phyloP scores from a whole-genome alignment of 1,139 yeast species.

The Geotrichum klebahnii region DNA sequence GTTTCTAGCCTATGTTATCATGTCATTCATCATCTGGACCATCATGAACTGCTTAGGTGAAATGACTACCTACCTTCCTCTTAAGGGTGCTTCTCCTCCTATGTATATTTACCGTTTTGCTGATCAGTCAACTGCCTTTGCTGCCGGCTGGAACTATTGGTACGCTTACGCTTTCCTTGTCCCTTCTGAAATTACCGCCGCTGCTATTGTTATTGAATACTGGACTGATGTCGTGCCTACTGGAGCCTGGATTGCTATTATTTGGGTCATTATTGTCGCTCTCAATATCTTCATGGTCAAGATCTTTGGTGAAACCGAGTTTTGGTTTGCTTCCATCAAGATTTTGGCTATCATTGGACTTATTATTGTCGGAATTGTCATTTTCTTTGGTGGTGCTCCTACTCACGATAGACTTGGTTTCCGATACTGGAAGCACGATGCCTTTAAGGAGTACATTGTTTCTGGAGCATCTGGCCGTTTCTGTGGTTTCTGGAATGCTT shows the following conservation, averaged over 20 bases:
- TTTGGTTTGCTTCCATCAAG: constrained; percentile 64
- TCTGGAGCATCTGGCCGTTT: constrained; percentile 52
- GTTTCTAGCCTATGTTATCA: constrained; percentile 51
- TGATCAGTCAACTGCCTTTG: constrained; percentile 56
- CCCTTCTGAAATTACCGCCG: constrained; percentile 61
- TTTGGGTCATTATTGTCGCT: constrained; percentile 51
- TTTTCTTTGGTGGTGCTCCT: constrained; percentile 75
- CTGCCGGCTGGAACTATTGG: constrained; percentile 83
- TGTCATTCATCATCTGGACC: constrained; percentile 52
- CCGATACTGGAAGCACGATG: constrained; percentile 76
- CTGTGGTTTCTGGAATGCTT: constrained; percentile 59
- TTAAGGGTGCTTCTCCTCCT: constrained; percentile 34
- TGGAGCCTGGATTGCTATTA: constrained; percentile 73
- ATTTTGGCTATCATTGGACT: constrained; percentile 69
- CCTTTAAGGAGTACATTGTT: constrained; percentile 46
- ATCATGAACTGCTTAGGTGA: constrained; percentile 60
- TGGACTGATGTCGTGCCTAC: constrained; percentile 74
- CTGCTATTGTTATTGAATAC: constrained; percentile 67
- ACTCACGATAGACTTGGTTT: constrained; percentile 59
- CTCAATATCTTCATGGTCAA: constrained; percentile 61
- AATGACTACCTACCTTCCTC: constrained; percentile 57
- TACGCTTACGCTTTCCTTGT: constrained; percentile 84
- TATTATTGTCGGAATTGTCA: constrained; percentile 60
- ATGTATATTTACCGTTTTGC: constrained; percentile 45
- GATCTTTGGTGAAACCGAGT: constrained; percentile 64